Conservation (phyloP, 2,329 filamentous ascomycete species). For the Neurospora sp. region DNA sequence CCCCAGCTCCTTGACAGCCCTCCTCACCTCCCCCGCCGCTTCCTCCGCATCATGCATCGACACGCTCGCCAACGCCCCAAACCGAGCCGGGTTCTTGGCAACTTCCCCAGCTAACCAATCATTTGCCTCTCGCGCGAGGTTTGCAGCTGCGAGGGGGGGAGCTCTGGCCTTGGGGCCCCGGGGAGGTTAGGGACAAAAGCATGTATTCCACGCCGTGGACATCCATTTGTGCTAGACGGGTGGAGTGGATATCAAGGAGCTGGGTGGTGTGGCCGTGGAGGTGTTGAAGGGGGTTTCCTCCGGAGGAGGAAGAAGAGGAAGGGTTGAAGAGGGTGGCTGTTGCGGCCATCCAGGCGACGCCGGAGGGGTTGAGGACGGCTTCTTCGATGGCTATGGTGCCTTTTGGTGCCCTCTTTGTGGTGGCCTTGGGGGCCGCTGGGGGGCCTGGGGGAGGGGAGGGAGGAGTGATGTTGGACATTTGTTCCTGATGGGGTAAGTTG, state of each 20-base stretch:
- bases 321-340: conserved; percentile 22
- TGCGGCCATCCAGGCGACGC: conserved; percentile 20
- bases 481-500: too few species aligned
- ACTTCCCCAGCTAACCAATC: conserved; percentile 24
- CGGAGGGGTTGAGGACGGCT: conserved; percentile 24
- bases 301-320: conserved; percentile 6
- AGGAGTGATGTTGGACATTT: too few species aligned
- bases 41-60: conserved; percentile 24
- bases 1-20: conserved; percentile 23
- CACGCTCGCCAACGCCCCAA: conserved; percentile 24
- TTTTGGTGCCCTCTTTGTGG: too few species aligned
- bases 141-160: too few species aligned
- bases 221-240: conserved; percentile 24
- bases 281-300: conserved; percentile 1
- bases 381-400: conserved; percentile 24
- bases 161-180: too few species aligned
- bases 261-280: conserved; percentile 17
- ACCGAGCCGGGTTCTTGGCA: conserved; percentile 15
- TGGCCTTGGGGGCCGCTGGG: too few species aligned
- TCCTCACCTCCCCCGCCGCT: conserved; percentile 21
- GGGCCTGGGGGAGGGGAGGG: too few species aligned
- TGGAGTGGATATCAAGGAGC: conserved; percentile 23
- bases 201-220: conserved; percentile 28
- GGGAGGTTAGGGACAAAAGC: conserved; percentile 25
- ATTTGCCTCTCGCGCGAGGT: conserved; percentile 15